phyloP scores from a whole-genome alignment of 768 basidiomycete species.

The Cystobasidium onofrii region DNA sequence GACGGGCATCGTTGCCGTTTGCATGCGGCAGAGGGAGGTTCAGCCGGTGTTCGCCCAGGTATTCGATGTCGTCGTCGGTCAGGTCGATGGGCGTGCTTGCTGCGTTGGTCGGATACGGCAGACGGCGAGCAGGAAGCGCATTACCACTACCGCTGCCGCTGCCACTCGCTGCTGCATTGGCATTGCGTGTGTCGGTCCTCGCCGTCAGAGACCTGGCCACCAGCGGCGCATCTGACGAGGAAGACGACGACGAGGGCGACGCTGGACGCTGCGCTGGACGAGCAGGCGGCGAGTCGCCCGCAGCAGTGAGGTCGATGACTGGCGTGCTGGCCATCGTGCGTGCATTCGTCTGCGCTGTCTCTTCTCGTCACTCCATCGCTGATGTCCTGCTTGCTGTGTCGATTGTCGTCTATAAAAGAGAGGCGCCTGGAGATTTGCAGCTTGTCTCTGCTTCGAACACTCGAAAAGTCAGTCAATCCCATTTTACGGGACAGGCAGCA shows the following conservation, averaged over 20 bases:
- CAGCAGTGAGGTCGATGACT: background rate
- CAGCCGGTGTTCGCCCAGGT: constrained; percentile 3
- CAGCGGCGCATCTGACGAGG: background rate
- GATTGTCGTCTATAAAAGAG: background rate
- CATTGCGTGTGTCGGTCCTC: background rate
- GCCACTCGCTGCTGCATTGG: background rate
- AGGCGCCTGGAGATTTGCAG: background rate
- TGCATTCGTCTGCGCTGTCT: no score
- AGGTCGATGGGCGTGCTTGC: constrained; percentile 10
- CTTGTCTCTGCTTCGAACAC: constrained; percentile 17
- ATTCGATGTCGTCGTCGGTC: constrained; percentile 25
- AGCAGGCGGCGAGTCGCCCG: background rate
- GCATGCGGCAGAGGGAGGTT: constrained; percentile 2
- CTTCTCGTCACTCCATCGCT: background rate
- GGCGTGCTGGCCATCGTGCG: background rate
- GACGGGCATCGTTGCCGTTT: constrained; percentile 12
- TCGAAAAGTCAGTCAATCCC: background rate
- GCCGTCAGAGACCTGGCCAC: background rate
- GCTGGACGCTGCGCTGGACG: background rate
- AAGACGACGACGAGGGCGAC: background rate
- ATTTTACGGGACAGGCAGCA: background rate
- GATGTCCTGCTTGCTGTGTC: background rate
- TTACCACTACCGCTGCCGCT: background rate
- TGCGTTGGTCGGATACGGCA: constrained; percentile 6
- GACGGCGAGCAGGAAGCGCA: background rate